Conservation (phyloP, 192 early-diverging fungal species). For the Entomortierella parvispora region DNA sequence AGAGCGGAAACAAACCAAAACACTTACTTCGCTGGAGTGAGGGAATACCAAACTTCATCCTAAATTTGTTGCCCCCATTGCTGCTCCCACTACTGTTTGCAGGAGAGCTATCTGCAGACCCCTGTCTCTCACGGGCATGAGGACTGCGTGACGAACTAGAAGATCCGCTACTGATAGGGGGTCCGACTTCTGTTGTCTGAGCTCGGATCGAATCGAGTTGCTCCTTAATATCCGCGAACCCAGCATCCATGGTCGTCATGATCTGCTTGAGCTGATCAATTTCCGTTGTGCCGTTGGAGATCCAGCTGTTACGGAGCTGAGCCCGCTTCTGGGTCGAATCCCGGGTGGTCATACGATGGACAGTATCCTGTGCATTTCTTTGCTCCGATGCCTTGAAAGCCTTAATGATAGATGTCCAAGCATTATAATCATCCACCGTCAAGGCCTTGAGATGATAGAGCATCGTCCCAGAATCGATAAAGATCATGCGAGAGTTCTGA, state of each 20-base stretch:
- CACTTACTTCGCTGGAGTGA: constrained; percentile 48
- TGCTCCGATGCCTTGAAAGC: constrained; percentile 33
- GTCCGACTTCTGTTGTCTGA: constrained; percentile 9
- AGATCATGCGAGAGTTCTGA: constrained; percentile 75
- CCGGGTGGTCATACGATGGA: constrained; percentile 27
- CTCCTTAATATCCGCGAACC: constrained; percentile 44
- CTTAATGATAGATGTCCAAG: constrained; percentile 67
- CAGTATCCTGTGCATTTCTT: constrained; percentile 26
- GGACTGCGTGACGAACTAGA: constrained; percentile 6
- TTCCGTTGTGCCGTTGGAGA: constrained; percentile 1
- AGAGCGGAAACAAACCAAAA: neutral
- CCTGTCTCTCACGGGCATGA: constrained; percentile 23
- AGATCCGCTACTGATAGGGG: neutral
- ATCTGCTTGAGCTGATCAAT: constrained; percentile 39
- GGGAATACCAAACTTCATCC: constrained; percentile 36
- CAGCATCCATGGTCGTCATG: constrained; percentile 51
- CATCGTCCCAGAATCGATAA: constrained; percentile 87
- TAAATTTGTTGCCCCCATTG: constrained; percentile 21
- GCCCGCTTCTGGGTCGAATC: constrained; percentile 33
- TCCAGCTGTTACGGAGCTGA: constrained; percentile 42
- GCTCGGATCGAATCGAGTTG: constrained; percentile 41
- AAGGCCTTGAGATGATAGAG: constrained; percentile 87
- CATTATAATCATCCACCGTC: constrained; percentile 72
- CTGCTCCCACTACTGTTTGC: neutral
- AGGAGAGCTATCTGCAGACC: constrained; percentile 10